Conservation (phyloP, 257 asterid species). For the Primulina eburnea region DNA sequence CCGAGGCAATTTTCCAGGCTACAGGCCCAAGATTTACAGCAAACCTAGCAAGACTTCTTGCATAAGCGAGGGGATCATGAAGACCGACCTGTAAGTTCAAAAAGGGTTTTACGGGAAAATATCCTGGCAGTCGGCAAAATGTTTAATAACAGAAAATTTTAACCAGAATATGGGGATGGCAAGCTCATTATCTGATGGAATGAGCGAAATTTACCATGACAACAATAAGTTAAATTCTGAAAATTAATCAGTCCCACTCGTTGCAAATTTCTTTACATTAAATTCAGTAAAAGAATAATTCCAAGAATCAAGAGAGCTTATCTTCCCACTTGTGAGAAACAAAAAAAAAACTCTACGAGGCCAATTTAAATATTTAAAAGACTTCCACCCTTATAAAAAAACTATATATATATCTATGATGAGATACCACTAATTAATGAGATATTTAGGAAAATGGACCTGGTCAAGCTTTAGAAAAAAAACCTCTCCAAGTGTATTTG, state of each 20-base stretch:
- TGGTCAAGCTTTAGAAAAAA: no score
- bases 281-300: no score
- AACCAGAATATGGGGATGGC: no score
- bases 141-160: background rate
- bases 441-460: no score
- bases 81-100: constrained; percentile 67
- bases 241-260: background rate
- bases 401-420: background rate
- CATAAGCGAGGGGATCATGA: constrained; percentile 75
- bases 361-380: no score
- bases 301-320: no score
- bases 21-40: constrained; percentile 87
- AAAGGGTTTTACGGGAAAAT: constrained; percentile 2
- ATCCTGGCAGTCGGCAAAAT: background rate
- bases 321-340: background rate
- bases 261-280: no score
- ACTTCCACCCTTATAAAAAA: background rate
- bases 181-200: background rate
- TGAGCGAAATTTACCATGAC: background rate
- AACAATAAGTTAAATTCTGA: background rate
- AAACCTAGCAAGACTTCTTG: constrained; percentile 77
- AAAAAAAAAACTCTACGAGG: background rate
- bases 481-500: no score
- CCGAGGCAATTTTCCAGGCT: constrained; percentile 77
- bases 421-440: background rate